These are phyloP conservation scores for Udeniomyces megalosporus DNA, from an alignment of 768 basidiomycete species.

Conservation along the genomic window DNA sequence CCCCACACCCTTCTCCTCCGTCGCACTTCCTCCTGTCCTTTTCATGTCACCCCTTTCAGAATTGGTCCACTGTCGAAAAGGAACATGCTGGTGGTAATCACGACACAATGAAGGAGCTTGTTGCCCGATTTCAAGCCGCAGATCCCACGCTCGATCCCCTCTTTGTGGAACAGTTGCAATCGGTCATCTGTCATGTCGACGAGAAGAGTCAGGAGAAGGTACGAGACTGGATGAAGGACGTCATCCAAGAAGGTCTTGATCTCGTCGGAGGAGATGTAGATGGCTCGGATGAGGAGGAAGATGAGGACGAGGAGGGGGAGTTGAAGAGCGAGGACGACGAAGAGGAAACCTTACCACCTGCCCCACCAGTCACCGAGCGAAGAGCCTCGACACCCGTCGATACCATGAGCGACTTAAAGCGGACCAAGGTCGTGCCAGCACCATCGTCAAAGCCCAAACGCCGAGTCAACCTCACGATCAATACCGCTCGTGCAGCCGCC, in stretches of 20 bases:
- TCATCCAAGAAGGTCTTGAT: not conserved
- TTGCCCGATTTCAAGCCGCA: not conserved
- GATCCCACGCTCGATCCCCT: not conserved
- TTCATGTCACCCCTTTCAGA: not conserved
- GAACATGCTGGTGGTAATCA: not conserved
- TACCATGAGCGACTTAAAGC: too few relatives aligned
- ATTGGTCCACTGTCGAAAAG: not conserved
- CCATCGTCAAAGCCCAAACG: too few relatives aligned
- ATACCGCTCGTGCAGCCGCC: too few relatives aligned
- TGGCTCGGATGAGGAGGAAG: not conserved
- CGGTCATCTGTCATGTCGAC: conserved; percentile 2
- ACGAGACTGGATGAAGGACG: conserved; percentile 2
- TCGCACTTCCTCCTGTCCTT: not conserved
- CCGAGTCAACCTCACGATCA: too few relatives aligned
- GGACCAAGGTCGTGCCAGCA: too few relatives aligned
- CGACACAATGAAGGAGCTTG: not conserved
- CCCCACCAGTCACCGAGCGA: too few relatives aligned
- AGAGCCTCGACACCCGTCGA: too few relatives aligned
- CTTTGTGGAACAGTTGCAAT: not conserved
- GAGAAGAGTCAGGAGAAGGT: conserved; percentile 4
- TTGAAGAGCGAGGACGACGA: not conserved
- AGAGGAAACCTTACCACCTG: too few relatives aligned
- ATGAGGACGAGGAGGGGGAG: not conserved
- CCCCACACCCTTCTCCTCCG: not conserved
- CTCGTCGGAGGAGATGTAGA: not conserved